These are phyloP conservation scores for Phytophthora sojae DNA, from an alignment of 352 stramenopile genomes.

Conservation along the genomic window DNA sequence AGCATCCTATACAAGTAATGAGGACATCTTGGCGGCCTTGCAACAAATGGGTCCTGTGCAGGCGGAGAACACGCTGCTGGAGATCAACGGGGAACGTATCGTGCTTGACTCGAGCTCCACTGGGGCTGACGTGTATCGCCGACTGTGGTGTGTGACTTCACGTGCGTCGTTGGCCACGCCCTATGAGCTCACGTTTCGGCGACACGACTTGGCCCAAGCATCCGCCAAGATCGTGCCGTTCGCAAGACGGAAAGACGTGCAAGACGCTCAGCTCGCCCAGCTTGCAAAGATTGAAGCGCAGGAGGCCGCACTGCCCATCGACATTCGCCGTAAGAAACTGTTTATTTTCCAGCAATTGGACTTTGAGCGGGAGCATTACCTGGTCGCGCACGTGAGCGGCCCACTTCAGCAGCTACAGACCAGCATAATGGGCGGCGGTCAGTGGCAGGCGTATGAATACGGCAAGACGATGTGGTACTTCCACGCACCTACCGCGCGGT, in stretches of 20 bases:
- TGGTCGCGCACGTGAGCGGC: slow-evolving; percentile 50
- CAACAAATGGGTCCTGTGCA: slow-evolving; percentile 54
- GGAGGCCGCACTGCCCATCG: slow-evolving; percentile 36
- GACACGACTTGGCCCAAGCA: slow-evolving; percentile 62
- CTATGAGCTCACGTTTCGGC: slow-evolving; percentile 58
- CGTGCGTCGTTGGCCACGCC: slow-evolving; percentile 48
- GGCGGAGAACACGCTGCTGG: slow-evolving; percentile 46
- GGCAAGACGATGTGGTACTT: slow-evolving; percentile 72
- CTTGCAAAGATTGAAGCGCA: slow-evolving; percentile 46
- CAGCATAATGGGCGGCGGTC: slow-evolving; percentile 52
- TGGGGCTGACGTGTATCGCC: slow-evolving; percentile 39
- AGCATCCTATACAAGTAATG: slow-evolving; percentile 25
- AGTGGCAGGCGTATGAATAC: slow-evolving; percentile 77
- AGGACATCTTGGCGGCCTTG: slow-evolving; percentile 22
- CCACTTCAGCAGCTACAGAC: slow-evolving; percentile 55
- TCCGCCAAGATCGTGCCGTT: slow-evolving; percentile 68
- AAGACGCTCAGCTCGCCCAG: slow-evolving; percentile 57
- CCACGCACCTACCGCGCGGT: slow-evolving; percentile 36
- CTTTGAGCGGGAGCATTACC: slow-evolving; percentile 60
- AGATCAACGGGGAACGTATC: slow-evolving; percentile 62
- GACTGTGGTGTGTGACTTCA: slow-evolving; percentile 39
- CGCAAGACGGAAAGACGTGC: slow-evolving; percentile 59
- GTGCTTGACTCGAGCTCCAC: slow-evolving; percentile 27
- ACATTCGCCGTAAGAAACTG: slow-evolving; percentile 60
- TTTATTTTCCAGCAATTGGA: slow-evolving; percentile 72